Base-by-base conservation (phyloP, 129 eudicot species). In the Oenanthe sinensis region DNA sequence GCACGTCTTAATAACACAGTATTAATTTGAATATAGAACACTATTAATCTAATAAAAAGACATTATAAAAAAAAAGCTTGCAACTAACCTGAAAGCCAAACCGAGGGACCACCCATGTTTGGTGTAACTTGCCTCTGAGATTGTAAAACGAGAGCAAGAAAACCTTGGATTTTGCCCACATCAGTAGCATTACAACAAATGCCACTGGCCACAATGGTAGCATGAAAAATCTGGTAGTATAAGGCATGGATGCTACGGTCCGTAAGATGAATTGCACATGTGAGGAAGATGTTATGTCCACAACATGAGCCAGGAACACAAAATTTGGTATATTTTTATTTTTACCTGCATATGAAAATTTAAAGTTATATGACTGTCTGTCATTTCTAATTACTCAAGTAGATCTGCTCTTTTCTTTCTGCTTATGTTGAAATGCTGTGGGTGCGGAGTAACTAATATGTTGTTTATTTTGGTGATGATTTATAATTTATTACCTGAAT, bases 61-160 rank as follows among this genome's bases (percentile, higher is more conserved):
- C 42, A 39, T 39, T 39, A 39, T 39, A 5, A 39, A 39, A 39
- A 39, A 39, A 39, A 39, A 39, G 36, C 42, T 39, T 39, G 42
- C 2, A n/a, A 60, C 24, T 36, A 36, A 93, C 98, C 96, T 94
- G 98, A 47, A 91, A 91, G 24, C 98, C 98, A 24, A 88, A 91
- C 4, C 98, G 90, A 44, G 98, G 98, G 75, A 91, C 96, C 9
- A 37, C 86, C 98, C 98, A 94, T 17, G 97, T 90, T 74, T 91
- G 93, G 84, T 94, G 98, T 77, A 94, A 83, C 77, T 84, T 75
- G 19, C 85, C 86, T 49, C 93, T 86, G 43, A 94, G 91, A 74
- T 87, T 63, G 84, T 94, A 94, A 78, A 88, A 91, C 1, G 96
- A 84, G 75, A 42, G 3, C 77, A 86, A 83, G 90, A 94, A 94